Evolutionary conservation across 371 early-diverging fungal species (phyloP).

Genomic region (Furculomyces boomerangus): DNA sequence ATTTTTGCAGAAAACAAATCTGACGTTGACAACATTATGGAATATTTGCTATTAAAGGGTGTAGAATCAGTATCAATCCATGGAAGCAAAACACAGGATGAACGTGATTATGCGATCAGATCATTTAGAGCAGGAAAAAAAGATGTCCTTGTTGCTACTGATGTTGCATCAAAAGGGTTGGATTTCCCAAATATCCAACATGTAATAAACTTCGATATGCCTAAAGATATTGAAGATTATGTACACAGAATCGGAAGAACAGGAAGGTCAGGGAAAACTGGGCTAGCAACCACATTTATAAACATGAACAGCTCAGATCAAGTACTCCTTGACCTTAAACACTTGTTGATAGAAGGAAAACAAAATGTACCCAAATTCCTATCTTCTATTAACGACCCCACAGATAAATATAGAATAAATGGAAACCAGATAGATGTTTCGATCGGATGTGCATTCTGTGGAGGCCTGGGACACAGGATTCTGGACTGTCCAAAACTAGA

Average conservation of each 20-base stretch:
- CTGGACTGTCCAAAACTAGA: conserved; percentile 78
- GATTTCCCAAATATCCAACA: conserved; percentile 93
- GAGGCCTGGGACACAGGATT: conserved; percentile 88
- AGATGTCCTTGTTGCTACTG: conserved; percentile 90
- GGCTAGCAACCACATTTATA: conserved; percentile 92
- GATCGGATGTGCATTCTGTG: conserved; percentile 80
- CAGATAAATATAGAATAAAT: conserved; percentile 55
- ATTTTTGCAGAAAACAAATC: conserved; percentile 98
- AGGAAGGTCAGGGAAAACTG: conserved; percentile 95
- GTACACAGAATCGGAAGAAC: conserved; percentile 98
- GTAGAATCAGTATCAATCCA: conserved; percentile 92
- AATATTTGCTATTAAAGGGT: conserved; percentile 81
- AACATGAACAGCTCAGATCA: conserved; percentile 66
- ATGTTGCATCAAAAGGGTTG: conserved; percentile 97
- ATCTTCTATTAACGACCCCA: conserved; percentile 70
- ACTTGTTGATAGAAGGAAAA: conserved; percentile 80
- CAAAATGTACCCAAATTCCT: conserved; percentile 82
- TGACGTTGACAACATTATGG: conserved; percentile 98
- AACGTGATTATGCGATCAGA: conserved; percentile 84
- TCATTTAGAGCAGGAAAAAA: conserved; percentile 51
- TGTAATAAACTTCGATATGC: conserved; percentile 97
- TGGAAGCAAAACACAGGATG: conserved; percentile 93
- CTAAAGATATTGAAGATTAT: conserved; percentile 87
- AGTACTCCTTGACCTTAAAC: conserved; percentile 81
- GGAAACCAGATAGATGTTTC: conserved; percentile 28